These are phyloP conservation scores for Vitis hybrid DNA, from an alignment of 177 flowering plant genomes.

Conservation along the genomic window DNA sequence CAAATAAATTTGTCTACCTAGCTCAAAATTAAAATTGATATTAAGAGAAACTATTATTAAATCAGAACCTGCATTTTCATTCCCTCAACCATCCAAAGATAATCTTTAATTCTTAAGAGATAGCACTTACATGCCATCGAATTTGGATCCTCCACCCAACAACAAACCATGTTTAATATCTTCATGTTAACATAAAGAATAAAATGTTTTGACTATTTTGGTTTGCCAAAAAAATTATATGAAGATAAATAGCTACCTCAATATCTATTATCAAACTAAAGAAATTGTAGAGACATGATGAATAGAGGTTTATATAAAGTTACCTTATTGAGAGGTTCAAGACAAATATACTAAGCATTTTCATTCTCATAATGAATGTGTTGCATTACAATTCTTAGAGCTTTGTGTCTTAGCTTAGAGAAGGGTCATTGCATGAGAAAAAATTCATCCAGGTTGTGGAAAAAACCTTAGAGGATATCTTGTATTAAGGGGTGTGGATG, in stretches of 20 bases:
- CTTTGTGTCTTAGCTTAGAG: constrained; percentile 36
- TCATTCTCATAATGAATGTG: constrained; percentile 55
- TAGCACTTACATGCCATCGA: constrained; percentile 33
- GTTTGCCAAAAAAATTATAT: no score
- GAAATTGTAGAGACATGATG: no score
- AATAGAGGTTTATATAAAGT: no score
- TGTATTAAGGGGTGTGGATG: constrained; percentile 39
- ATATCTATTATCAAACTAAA: no score
- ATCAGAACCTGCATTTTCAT: constrained; percentile 36
- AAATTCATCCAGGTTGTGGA: constrained; percentile 40
- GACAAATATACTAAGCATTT: constrained; percentile 31
- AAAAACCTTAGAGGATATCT: constrained; percentile 37
- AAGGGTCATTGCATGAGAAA: constrained; percentile 47
- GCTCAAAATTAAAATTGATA: neutral
- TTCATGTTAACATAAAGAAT: neutral
- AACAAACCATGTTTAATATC: constrained; percentile 40
- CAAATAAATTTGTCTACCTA: no score
- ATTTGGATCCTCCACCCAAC: constrained; percentile 43
- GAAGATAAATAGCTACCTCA: no score
- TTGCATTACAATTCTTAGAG: constrained; percentile 34
- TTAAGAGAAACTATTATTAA: neutral
- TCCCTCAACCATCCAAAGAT: constrained; percentile 46
- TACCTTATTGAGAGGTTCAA: constrained; percentile 49
- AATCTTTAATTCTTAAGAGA: constrained; percentile 34
- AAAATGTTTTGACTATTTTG: no score